Percentiles rank a stretch among this genome's conserved stretches.
phyloP scores from a whole-genome alignment of 306 rosid genomes.

The Prunus kanzakura region DNA sequence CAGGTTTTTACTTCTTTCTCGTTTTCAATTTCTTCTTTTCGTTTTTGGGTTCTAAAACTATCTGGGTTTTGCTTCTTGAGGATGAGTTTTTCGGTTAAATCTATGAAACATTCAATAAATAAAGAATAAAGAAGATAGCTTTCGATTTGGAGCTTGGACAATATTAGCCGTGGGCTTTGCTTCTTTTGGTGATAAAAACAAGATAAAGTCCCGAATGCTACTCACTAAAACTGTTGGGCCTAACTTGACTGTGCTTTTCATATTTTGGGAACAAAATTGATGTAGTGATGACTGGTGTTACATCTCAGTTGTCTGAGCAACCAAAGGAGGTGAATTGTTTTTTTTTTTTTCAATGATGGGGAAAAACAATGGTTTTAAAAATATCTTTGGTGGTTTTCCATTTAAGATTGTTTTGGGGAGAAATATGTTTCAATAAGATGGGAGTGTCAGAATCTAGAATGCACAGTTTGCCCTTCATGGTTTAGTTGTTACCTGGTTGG shows the following conservation, averaged over 20 bases:
- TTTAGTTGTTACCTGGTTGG: neutral
- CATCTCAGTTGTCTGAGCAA: neutral
- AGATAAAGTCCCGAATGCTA: neutral
- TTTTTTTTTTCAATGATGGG: neutral
- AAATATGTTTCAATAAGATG: neutral
- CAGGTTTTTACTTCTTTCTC: conserved; percentile 41
- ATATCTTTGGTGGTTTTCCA: neutral
- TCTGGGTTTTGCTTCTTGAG: neutral
- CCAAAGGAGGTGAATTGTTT: neutral
- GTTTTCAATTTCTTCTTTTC: neutral
- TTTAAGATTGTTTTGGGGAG: neutral
- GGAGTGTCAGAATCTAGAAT: neutral
- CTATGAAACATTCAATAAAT: neutral
- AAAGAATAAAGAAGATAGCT: neutral
- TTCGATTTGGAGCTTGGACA: neutral
- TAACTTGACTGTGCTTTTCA: neutral
- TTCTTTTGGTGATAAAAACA: neutral
- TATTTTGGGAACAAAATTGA: neutral
- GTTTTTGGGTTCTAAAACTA: neutral
- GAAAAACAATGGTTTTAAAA: neutral
- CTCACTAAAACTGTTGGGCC: neutral
- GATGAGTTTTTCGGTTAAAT: neutral
- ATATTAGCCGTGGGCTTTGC: neutral
- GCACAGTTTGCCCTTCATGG: neutral
- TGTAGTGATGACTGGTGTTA: neutral